A percentile compares a stretch with the other conserved stretches of the same genome.
phyloP scores from a whole-genome alignment of 1,284 basidiomycete species.

The Cystodermella granulosa region DNA sequence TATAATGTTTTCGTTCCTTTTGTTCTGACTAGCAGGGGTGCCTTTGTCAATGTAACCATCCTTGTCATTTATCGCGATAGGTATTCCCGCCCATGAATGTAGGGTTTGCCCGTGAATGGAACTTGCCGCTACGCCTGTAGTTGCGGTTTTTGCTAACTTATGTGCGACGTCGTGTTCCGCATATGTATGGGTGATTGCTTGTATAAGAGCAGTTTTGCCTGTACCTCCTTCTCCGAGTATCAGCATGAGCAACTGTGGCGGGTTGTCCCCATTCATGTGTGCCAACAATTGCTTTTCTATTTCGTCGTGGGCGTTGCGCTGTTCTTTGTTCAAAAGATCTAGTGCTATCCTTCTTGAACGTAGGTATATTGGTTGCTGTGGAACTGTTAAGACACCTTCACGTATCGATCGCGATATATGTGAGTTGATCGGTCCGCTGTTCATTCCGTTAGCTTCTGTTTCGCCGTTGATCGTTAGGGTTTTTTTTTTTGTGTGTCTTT shows the following conservation, averaged over 20 bases:
- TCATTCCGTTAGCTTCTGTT: too few species aligned
- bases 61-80: neutral
- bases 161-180: neutral
- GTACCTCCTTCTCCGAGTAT: slow-evolving; percentile 33
- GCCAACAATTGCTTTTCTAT: slow-evolving; percentile 12
- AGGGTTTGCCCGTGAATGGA: slow-evolving; percentile 31
- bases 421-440: too few species aligned
- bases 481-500: too few species aligned
- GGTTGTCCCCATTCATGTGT: slow-evolving; percentile 3
- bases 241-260: slow-evolving; percentile 24
- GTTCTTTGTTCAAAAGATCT: slow-evolving; percentile 18
- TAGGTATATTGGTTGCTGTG: too few species aligned
- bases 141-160: slow-evolving; percentile 25
- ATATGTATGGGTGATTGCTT: slow-evolving; percentile 28
- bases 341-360: too few species aligned
- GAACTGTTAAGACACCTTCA: too few species aligned
- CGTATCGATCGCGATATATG: too few species aligned
- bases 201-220: slow-evolving; percentile 34
- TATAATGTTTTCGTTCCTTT: slow-evolving; percentile 13
- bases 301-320: slow-evolving; percentile 18
- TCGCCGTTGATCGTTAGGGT: too few species aligned
- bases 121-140: slow-evolving; percentile 34
- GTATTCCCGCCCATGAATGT: slow-evolving; percentile 25
- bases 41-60: too few species aligned
- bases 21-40: neutral